A percentile compares a stretch with the other conserved stretches of the same genome.
Conservation (phyloP, 176 grass and related monocot genomes). For the Paspalum vaginatum region DNA sequence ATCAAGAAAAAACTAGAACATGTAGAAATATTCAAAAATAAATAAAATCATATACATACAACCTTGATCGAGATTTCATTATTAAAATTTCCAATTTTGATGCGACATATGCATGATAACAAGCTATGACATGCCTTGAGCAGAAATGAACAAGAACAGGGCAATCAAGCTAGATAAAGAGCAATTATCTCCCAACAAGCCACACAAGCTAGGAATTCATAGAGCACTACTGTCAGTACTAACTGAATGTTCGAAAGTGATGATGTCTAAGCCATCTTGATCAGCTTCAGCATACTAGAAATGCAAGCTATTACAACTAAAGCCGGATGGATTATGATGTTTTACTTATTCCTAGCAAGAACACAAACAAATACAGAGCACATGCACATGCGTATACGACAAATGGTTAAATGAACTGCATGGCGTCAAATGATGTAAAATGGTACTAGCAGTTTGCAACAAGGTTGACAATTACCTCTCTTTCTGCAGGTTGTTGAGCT, state of each 20-base stretch:
- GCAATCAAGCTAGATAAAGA: background rate
- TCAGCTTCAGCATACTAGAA: conserved; percentile 9
- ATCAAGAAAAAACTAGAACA: background rate
- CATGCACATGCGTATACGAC: background rate
- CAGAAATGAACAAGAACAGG: background rate
- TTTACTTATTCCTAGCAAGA: background rate
- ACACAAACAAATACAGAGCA: conserved; percentile 1
- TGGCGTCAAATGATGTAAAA: background rate
- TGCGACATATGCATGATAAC: background rate
- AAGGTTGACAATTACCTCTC: conserved; percentile 56
- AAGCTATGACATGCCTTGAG: background rate
- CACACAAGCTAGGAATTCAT: background rate
- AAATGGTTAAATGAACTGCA: conserved; percentile 8
- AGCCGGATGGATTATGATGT: background rate
- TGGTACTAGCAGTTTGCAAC: conserved; percentile 4
- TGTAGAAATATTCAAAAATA: background rate
- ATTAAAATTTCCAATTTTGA: conserved; percentile 9
- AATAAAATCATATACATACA: background rate
- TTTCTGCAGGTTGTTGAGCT: conserved; percentile 76
- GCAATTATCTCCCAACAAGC: background rate
- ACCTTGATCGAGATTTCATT: background rate
- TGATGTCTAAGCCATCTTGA: background rate
- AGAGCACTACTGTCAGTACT: background rate
- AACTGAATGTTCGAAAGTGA: background rate
- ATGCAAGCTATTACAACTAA: background rate